These are phyloP conservation scores for Porphyrellus cyaneotinctus DNA, from an alignment of 768 basidiomycete species.

Conservation along the genomic window DNA sequence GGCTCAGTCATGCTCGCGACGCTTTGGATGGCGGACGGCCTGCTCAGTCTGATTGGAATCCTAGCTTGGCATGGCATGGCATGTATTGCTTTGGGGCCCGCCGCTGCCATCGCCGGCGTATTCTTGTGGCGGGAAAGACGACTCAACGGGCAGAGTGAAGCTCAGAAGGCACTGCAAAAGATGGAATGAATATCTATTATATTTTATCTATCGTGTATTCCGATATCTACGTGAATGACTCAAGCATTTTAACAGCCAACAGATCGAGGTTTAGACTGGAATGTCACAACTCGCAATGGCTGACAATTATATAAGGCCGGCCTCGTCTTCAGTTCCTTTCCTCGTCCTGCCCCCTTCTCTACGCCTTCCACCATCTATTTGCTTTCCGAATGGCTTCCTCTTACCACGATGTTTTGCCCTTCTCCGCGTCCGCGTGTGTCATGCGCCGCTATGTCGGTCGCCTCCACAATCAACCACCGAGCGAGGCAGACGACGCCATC, in stretches of 20 bases:
- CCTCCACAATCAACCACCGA: neutral
- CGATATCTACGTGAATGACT: no score
- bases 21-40: slow-evolving; percentile 44
- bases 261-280: no score
- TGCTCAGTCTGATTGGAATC: slow-evolving; percentile 32
- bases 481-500: neutral
- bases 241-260: no score
- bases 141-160: slow-evolving; percentile 14
- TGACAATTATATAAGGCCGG: no score
- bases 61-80: slow-evolving; percentile 43
- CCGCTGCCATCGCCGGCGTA: slow-evolving; percentile 46
- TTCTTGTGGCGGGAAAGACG: slow-evolving; percentile 47
- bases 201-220: no score
- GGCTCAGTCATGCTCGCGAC: slow-evolving; percentile 40
- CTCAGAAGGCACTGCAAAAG: neutral
- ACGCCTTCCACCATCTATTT: neutral
- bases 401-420: neutral
- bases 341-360: neutral
- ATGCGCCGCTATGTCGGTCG: neutral
- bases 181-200: neutral
- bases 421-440: neutral
- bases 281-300: no score
- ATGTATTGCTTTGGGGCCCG: slow-evolving; percentile 43
- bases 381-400: slow-evolving; percentile 6
- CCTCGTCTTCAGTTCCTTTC: no score